A percentile compares a stretch with the other conserved stretches of the same genome.
These are phyloP conservation scores for Pelargonium citronellum DNA, from an alignment of 441 rosid genomes.

Conservation along the genomic window DNA sequence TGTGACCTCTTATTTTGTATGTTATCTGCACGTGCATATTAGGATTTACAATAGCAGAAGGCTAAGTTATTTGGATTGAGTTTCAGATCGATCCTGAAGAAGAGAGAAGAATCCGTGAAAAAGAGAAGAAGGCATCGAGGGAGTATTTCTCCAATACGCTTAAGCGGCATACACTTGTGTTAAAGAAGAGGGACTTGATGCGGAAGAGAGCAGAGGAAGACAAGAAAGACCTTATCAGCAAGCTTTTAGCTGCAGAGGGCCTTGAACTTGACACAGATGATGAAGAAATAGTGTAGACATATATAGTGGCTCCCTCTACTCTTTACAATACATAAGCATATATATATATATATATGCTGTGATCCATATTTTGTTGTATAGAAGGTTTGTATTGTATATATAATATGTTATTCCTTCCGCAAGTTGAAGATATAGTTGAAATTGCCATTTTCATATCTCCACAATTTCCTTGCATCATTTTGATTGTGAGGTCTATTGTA, in stretches of 20 bases:
- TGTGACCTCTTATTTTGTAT: not conserved
- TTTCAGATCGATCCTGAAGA: conserved; percentile 81
- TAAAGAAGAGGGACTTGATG: conserved; percentile 88
- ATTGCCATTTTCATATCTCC: not conserved
- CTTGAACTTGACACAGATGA: conserved; percentile 73
- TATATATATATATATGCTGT: no score
- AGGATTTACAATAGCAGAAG: not conserved
- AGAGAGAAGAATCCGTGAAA: conserved; percentile 69
- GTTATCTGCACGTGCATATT: not conserved
- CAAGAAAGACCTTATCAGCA: conserved; percentile 48
- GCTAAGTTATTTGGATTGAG: conserved; percentile 10
- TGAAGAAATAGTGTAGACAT: conserved; percentile 12
- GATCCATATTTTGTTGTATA: not conserved
- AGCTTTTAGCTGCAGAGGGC: conserved; percentile 84
- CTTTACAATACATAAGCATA: conserved; percentile 3
- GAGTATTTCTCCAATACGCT: conserved; percentile 61
- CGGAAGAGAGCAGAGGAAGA: conserved; percentile 80
- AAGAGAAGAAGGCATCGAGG: conserved; percentile 76
- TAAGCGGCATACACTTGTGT: conserved; percentile 70
- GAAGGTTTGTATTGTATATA: not conserved
- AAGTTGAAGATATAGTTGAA: conserved; percentile 4
- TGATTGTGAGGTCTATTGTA: no score
- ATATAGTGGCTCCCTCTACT: not conserved
- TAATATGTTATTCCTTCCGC: not conserved
- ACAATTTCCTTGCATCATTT: not conserved